Conservation (phyloP, 257 asterid genomes). For the Marsdenia floribunda region DNA sequence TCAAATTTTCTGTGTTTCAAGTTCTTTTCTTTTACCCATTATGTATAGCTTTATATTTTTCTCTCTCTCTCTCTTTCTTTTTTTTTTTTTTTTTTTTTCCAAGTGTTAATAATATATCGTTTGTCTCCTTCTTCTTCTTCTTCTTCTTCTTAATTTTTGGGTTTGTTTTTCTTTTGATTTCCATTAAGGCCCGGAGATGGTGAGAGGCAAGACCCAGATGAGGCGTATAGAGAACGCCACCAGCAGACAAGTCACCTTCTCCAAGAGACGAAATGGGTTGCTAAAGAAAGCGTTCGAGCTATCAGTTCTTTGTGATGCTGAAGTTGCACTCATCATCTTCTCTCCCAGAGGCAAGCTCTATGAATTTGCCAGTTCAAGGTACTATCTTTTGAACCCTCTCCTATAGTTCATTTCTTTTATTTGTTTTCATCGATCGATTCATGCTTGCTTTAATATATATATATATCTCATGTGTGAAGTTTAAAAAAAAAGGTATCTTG, state of each 20-base stretch:
- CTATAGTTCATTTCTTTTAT: neutral
- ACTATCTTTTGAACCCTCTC: neutral
- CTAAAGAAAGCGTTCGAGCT: slow-evolving; percentile 84
- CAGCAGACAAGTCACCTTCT: slow-evolving; percentile 90
- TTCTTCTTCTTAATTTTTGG: neutral
- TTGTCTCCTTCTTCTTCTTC: neutral
- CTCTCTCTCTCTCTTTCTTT: too few relatives aligned
- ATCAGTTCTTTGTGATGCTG: slow-evolving; percentile 85
- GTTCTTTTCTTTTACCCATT: neutral
- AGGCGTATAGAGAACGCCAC: slow-evolving; percentile 91
- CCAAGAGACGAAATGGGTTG: slow-evolving; percentile 82
- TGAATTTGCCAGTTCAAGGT: slow-evolving; percentile 82
- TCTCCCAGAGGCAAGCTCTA: slow-evolving; percentile 83
- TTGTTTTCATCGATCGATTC: too few relatives aligned
- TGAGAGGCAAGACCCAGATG: slow-evolving; percentile 94
- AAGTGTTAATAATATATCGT: too few relatives aligned
- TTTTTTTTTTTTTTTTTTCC: neutral
- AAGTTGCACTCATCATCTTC: slow-evolving; percentile 70
- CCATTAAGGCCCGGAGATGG: slow-evolving; percentile 38
- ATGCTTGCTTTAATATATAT: too few relatives aligned
- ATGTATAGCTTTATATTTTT: too few relatives aligned
- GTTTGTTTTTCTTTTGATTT: neutral
- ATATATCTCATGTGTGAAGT: too few relatives aligned
- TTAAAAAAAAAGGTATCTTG: too few relatives aligned
- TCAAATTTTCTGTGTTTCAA: slow-evolving; percentile 5